Evolutionary conservation across 1,139 yeast genomes (phyloP).

Genomic region (Yamadazyma mexicana): DNA sequence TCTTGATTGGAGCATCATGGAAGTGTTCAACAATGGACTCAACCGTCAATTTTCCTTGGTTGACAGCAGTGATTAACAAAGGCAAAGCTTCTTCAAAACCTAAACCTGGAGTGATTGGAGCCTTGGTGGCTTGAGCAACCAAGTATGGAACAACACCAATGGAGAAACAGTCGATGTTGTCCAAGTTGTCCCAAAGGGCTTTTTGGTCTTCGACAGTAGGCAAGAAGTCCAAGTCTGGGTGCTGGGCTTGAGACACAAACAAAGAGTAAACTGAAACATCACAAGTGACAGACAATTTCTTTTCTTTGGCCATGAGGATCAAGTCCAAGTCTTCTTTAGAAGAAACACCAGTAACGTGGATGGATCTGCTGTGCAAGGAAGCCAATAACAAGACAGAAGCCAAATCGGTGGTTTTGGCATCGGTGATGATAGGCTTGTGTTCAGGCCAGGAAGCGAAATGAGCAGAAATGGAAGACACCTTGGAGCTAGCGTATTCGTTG

Average conservation of each 20-base stretch:
- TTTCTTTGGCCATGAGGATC: slow-evolving; percentile 82
- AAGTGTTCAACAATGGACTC: slow-evolving; percentile 72
- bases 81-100: slow-evolving; percentile 84
- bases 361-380: slow-evolving; percentile 79
- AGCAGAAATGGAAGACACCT: slow-evolving; percentile 73
- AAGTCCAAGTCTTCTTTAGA: slow-evolving; percentile 80
- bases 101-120: slow-evolving; percentile 63
- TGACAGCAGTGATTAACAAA: slow-evolving; percentile 77
- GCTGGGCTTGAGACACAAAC: slow-evolving; percentile 70
- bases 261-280: slow-evolving; percentile 84
- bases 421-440: slow-evolving; percentile 83
- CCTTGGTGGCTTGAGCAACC: slow-evolving; percentile 64
- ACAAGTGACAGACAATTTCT: slow-evolving; percentile 81
- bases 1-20: slow-evolving; percentile 78
- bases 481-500: slow-evolving; percentile 66
- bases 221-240: slow-evolving; percentile 61
- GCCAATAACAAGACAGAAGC: slow-evolving; percentile 91
- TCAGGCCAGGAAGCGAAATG: slow-evolving; percentile 86
- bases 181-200: slow-evolving; percentile 78
- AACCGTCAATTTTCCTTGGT: slow-evolving; percentile 67
- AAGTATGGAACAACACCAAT: slow-evolving; percentile 78
- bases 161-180: slow-evolving; percentile 80
- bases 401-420: slow-evolving; percentile 87
- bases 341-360: slow-evolving; percentile 87
- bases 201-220: slow-evolving; percentile 81